Percentiles rank a stretch among this genome's conserved stretches.
phyloP scores from a whole-genome alignment of 2,329 filamentous ascomycete species.

The Thermochaetoides dissita region DNA sequence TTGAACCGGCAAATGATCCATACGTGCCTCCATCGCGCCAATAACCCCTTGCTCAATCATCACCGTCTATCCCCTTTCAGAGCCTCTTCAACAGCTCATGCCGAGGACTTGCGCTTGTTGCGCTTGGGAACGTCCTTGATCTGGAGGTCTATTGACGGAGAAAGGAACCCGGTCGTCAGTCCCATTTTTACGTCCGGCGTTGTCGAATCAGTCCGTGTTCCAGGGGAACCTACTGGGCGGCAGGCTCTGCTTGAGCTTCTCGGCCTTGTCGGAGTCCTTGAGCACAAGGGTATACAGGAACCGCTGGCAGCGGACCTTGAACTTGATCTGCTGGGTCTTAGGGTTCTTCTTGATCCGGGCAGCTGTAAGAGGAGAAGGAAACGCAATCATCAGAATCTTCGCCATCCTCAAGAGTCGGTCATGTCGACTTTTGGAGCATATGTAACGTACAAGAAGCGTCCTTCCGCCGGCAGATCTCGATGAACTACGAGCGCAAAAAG shows the following conservation, averaged over 20 bases:
- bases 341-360: constrained; percentile 94
- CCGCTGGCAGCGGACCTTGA: constrained; percentile 98
- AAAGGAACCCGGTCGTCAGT: constrained; percentile 13
- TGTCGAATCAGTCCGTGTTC: not conserved
- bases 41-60: constrained; percentile 8
- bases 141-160: constrained; percentile 27
- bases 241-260: constrained; percentile 99
- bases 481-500: constrained; percentile 55
- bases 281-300: constrained; percentile 97
- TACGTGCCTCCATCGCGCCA: constrained; percentile 13
- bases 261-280: constrained; percentile 98
- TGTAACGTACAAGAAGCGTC: constrained; percentile 88
- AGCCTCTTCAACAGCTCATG: constrained; percentile 6
- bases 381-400: constrained; percentile 7
- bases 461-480: constrained; percentile 99
- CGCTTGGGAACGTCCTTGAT: constrained; percentile 41
- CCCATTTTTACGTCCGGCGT: not conserved
- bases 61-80: constrained; percentile 1
- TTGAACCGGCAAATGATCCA: constrained; percentile 15
- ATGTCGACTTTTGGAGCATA: constrained; percentile 4
- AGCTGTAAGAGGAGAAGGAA: constrained; percentile 35
- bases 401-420: constrained; percentile 5
- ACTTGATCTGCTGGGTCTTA: constrained; percentile 88
- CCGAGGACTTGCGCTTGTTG: constrained; percentile 14
- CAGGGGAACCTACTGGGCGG: constrained; percentile 65